These are phyloP conservation scores for Cymbidium sinense DNA, from an alignment of 106 monocot species.

Conservation along the genomic window DNA sequence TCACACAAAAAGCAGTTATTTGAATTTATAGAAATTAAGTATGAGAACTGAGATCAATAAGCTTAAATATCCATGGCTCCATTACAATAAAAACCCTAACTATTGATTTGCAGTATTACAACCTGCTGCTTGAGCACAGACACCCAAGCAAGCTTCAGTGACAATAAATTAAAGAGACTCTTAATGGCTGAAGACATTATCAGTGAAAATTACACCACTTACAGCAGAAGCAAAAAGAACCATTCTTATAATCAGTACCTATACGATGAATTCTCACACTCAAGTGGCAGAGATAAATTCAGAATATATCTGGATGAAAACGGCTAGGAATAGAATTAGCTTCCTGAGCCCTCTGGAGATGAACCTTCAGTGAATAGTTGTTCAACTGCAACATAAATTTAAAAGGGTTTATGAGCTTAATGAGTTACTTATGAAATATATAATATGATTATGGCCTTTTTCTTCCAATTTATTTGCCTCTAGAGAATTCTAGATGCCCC, in stretches of 20 bases:
- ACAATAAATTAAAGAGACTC: background rate
- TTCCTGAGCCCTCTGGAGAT: slow-evolving; percentile 26
- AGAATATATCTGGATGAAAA: slow-evolving; percentile 33
- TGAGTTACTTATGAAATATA: background rate
- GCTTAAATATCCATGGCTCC: no score
- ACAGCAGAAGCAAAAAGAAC: background rate
- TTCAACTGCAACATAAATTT: slow-evolving; percentile 12
- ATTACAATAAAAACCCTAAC: background rate
- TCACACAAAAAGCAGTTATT: no score
- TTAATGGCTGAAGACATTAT: background rate
- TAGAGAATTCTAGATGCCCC: no score
- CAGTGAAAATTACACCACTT: background rate
- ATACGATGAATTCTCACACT: background rate
- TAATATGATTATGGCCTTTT: no score
- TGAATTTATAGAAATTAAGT: no score
- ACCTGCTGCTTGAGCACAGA: background rate
- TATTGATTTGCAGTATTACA: background rate
- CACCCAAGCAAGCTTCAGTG: background rate
- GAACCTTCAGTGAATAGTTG: slow-evolving; percentile 27
- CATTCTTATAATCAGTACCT: background rate
- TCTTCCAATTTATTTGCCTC: no score
- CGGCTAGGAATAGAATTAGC: slow-evolving; percentile 22
- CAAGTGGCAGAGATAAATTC: background rate
- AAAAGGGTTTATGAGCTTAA: background rate
- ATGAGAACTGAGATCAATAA: no score